Conservation (phyloP, 2,329 filamentous ascomycete species). For the Dactylellina sp. region DNA sequence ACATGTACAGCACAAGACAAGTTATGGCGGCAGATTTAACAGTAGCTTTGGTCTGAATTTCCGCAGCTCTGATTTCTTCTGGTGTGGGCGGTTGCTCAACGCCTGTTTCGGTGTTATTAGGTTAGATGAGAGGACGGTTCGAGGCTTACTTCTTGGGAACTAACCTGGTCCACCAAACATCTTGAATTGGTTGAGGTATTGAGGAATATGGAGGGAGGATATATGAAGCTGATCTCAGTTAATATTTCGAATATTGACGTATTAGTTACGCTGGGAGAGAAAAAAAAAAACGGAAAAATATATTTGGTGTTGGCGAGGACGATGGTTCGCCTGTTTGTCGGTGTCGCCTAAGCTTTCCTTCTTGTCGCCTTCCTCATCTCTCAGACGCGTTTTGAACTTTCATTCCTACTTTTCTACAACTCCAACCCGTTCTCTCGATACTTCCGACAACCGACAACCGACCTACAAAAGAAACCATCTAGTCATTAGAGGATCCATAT, state of each 20-base stretch:
- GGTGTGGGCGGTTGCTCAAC: constrained; percentile 75
- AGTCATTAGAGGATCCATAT: neutral
- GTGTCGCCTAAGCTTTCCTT: constrained; percentile 43
- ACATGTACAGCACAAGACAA: constrained; percentile 78
- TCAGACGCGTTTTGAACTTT: constrained; percentile 25
- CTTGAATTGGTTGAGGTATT: constrained; percentile 23
- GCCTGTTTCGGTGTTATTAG: constrained; percentile 63
- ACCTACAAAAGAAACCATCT: neutral
- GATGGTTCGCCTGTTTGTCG: constrained; percentile 10
- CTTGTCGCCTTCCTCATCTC: neutral
- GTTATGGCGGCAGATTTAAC: constrained; percentile 76
- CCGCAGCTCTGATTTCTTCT: constrained; percentile 75
- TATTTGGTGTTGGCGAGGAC: constrained; percentile 20
- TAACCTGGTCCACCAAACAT: constrained; percentile 59
- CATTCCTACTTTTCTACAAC: neutral
- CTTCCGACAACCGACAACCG: constrained; percentile 2
- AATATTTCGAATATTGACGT: constrained; percentile 3
- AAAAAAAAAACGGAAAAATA: constrained; percentile 25
- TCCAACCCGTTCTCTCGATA: neutral
- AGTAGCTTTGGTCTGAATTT: constrained; percentile 75
- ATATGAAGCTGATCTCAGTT: too few species aligned
- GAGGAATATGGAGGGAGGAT: too few species aligned
- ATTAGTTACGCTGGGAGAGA: constrained; percentile 14
- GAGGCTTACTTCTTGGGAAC: neutral
- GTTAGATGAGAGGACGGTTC: neutral